phyloP scores from a whole-genome alignment of 2,329 filamentous ascomycete genomes.

The Neurospora sp. region DNA sequence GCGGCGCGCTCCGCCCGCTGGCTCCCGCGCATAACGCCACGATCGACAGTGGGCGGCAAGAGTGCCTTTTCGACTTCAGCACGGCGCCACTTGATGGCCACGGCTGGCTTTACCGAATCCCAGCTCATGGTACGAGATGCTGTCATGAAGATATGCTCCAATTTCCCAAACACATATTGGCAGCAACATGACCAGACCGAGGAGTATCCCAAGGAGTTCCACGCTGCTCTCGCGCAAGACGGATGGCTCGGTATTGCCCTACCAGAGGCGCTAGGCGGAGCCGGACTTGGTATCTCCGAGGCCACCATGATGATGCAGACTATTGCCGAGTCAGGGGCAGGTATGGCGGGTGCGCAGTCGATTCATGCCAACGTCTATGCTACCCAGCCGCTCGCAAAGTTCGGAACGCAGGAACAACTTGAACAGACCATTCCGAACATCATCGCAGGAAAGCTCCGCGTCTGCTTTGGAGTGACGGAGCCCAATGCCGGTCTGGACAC shows the following conservation, averaged over 20 bases:
- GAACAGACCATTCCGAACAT: constrained; percentile 57
- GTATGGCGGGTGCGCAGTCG: constrained; percentile 60
- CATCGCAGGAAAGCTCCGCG: constrained; percentile 59
- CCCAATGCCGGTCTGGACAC: constrained; percentile 74
- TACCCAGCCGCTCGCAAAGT: constrained; percentile 64
- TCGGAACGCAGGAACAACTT: constrained; percentile 56
- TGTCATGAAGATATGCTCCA: constrained; percentile 55
- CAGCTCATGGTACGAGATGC: constrained; percentile 65
- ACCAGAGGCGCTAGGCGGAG: constrained; percentile 63
- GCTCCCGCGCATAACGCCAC: constrained; percentile 1
- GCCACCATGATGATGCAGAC: constrained; percentile 84
- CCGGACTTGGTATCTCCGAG: constrained; percentile 68
- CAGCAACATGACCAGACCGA: constrained; percentile 60
- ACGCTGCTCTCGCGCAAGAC: constrained; percentile 61
- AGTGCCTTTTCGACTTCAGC: constrained; percentile 27
- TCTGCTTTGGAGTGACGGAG: constrained; percentile 80
- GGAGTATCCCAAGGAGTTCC: constrained; percentile 64
- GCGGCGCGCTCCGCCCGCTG: background rate
- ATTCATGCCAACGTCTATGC: constrained; percentile 62
- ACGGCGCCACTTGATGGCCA: constrained; percentile 51
- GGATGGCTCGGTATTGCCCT: constrained; percentile 78
- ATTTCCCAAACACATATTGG: constrained; percentile 70
- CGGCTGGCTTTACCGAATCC: constrained; percentile 59
- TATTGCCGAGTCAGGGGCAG: constrained; percentile 67
- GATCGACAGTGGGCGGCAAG: background rate